phyloP scores from a whole-genome alignment of 2,329 filamentous ascomycete species.

The Dothistroma septosporum region DNA sequence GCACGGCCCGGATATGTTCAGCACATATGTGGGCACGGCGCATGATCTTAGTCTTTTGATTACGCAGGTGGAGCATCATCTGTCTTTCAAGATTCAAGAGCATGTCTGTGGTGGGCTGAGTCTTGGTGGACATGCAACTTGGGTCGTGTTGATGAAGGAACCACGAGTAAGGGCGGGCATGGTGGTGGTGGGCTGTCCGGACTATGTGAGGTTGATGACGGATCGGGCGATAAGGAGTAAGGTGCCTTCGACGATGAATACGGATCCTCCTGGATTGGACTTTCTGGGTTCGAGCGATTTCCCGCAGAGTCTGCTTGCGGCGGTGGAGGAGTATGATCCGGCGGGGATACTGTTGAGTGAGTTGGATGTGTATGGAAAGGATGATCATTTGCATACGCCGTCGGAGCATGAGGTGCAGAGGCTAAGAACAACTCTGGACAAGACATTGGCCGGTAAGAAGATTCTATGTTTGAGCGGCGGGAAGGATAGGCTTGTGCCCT shows the following conservation, averaged over 20 bases:
- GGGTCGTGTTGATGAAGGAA: constrained; percentile 77
- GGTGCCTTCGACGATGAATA: constrained; percentile 47
- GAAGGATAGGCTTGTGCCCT: constrained; percentile 69
- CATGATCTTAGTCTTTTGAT: constrained; percentile 72
- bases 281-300: constrained; percentile 80
- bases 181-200: constrained; percentile 81
- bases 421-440: constrained; percentile 35
- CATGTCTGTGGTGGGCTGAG: constrained; percentile 79
- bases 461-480: constrained; percentile 63
- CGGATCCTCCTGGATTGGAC: constrained; percentile 52
- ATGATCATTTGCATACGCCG: constrained; percentile 31
- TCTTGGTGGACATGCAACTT: constrained; percentile 80
- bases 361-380: constrained; percentile 29
- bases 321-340: constrained; percentile 66
- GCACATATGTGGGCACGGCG: constrained; percentile 67
- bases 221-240: constrained; percentile 72
- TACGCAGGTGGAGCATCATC: constrained; percentile 70
- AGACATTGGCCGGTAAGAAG: constrained; percentile 53
- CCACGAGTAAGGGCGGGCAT: constrained; percentile 73
- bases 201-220: constrained; percentile 75
- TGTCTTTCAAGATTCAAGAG: constrained; percentile 51
- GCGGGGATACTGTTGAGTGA: constrained; percentile 63
- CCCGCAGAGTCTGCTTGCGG: constrained; percentile 61
- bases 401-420: constrained; percentile 45
- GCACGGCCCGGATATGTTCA: constrained; percentile 92